phyloP scores from a whole-genome alignment of 495 filamentous ascomycete species.

The Sordaria brevicollis region DNA sequence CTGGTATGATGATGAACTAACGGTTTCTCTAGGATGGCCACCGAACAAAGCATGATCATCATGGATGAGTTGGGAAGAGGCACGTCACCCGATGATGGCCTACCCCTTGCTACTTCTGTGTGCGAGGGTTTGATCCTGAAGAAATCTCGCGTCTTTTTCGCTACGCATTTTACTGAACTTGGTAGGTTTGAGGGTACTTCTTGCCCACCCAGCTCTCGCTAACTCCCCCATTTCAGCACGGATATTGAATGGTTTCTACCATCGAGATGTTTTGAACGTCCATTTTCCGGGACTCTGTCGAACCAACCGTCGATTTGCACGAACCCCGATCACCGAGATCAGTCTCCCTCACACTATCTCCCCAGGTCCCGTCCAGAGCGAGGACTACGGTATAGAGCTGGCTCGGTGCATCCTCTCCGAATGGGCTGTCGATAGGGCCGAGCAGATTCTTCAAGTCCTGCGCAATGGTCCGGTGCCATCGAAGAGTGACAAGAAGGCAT shows the following conservation, averaged over 20 bases:
- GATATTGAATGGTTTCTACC: constrained; percentile 51
- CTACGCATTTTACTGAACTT: constrained; percentile 82
- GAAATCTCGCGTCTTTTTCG: constrained; percentile 75
- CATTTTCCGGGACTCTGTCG: constrained; percentile 64
- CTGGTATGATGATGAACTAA: constrained; percentile 26
- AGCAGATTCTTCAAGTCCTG: constrained; percentile 51
- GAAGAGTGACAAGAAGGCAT: background rate
- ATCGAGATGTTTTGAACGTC: constrained; percentile 65
- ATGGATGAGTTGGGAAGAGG: constrained; percentile 91
- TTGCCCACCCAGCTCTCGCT: background rate
- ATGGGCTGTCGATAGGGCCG: constrained; percentile 55
- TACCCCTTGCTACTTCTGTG: constrained; percentile 81
- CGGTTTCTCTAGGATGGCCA: constrained; percentile 46
- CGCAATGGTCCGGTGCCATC: constrained; percentile 30
- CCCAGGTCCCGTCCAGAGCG: constrained; percentile 56
- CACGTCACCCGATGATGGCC: constrained; percentile 79
- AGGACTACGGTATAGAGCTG: constrained; percentile 71
- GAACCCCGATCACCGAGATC: constrained; percentile 37
- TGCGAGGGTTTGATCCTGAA: constrained; percentile 77
- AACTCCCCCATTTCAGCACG: constrained; percentile 32
- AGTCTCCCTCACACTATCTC: constrained; percentile 79
- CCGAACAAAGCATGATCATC: constrained; percentile 65
- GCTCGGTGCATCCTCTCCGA: constrained; percentile 67
- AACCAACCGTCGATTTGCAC: constrained; percentile 30
- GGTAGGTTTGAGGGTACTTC: constrained; percentile 18